Percentiles rank a stretch among this genome's conserved stretches.
phyloP scores from a whole-genome alignment of 306 rosid genomes.

The Trichosanthes truncata region DNA sequence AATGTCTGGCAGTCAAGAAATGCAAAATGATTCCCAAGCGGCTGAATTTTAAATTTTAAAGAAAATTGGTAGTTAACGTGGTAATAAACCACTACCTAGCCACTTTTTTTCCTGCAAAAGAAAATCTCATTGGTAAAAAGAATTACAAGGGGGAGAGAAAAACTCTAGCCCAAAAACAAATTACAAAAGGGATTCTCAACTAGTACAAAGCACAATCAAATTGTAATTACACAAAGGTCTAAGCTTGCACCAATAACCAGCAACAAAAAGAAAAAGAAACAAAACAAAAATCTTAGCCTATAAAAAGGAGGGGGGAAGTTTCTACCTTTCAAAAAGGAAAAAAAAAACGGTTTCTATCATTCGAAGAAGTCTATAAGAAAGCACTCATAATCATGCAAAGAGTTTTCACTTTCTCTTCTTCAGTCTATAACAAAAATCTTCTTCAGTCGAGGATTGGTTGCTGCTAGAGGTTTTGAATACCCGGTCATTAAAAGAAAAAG shows the following conservation, averaged over 20 bases:
- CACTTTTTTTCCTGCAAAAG: neutral
- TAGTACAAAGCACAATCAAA: neutral
- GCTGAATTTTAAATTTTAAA: neutral
- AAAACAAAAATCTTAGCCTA: neutral
- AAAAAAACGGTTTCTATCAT: neutral
- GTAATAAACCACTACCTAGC: neutral
- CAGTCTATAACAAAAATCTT: no score
- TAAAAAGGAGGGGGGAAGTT: neutral
- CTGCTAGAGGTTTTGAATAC: no score
- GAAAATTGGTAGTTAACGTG: neutral
- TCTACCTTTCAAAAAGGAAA: neutral
- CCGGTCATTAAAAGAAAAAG: no score
- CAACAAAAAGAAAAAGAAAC: neutral
- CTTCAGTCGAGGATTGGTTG: no score
- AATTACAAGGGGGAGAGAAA: neutral
- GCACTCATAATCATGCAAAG: neutral
- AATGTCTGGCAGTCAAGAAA: neutral
- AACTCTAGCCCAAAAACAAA: neutral
- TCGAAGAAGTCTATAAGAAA: neutral
- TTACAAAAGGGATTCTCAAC: neutral
- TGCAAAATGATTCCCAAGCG: neutral
- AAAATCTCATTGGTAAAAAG: neutral
- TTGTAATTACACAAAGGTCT: neutral
- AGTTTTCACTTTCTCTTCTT: neutral
- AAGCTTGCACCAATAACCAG: neutral